Evolutionary conservation across 2,329 filamentous ascomycete species (phyloP).

Genomic region (Ascochyta lentis): DNA sequence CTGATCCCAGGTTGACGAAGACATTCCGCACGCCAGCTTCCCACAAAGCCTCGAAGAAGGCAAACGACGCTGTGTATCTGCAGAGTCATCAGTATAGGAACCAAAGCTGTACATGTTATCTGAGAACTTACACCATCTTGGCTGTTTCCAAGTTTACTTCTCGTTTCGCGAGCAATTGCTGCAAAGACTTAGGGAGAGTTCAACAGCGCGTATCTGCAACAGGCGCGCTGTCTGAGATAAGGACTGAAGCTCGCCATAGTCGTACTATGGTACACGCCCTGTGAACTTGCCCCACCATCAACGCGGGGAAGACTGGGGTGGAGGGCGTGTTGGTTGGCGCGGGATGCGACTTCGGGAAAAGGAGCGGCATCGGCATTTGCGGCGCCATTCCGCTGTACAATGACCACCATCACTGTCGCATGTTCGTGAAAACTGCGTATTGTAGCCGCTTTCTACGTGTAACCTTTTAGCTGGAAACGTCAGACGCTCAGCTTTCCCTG

Average conservation of each 20-base stretch:
- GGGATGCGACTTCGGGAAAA: slow-evolving; percentile 10
- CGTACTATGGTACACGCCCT: slow-evolving; percentile 6
- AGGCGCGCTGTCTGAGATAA: not conserved
- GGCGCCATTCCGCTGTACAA: slow-evolving; percentile 1
- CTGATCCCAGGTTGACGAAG: slow-evolving; percentile 73
- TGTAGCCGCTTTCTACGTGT: not conserved
- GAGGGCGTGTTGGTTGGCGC: not conserved
- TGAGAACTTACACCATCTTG: slow-evolving; percentile 33
- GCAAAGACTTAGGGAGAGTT: not conserved
- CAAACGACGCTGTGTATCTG: slow-evolving; percentile 76
- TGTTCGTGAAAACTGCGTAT: no score
- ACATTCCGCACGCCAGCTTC: slow-evolving; percentile 59
- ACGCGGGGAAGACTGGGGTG: slow-evolving; percentile 13
- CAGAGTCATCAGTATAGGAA: not conserved
- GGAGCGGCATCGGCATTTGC: slow-evolving; percentile 11
- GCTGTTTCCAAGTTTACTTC: not conserved
- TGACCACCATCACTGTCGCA: not conserved
- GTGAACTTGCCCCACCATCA: slow-evolving; percentile 12
- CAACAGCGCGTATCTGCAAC: not conserved
- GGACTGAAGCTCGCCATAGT: not conserved
- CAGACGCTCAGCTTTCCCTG: not conserved
- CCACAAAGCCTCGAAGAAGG: slow-evolving; percentile 83
- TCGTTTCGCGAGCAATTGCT: not conserved
- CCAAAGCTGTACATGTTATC: no score
- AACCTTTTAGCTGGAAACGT: not conserved